Evolutionary conservation across 2,329 filamentous ascomycete species (phyloP).

Genomic region (Meredithiella fracta): DNA sequence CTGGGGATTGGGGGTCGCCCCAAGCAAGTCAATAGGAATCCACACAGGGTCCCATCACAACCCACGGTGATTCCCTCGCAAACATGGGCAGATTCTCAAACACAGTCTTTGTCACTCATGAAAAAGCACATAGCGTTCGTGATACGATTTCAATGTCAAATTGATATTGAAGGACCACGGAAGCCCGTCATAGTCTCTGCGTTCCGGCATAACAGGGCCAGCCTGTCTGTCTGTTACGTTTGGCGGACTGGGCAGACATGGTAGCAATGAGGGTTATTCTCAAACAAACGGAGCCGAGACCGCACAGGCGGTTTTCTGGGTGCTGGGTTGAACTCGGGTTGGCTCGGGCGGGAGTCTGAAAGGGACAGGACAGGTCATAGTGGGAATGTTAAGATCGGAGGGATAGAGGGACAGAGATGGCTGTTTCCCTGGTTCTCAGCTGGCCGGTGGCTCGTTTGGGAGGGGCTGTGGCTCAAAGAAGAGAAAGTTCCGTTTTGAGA

Average conservation of each 20-base stretch:
- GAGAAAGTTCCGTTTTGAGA: no score
- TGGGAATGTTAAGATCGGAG: no score
- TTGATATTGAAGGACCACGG: not conserved
- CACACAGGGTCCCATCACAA: not conserved
- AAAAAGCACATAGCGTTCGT: not conserved
- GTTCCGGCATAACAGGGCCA: not conserved
- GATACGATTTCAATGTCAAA: slow-evolving; percentile 4
- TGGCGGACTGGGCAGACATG: not conserved
- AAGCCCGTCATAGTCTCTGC: not conserved
- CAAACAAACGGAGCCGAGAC: not conserved
- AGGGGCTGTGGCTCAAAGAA: no score
- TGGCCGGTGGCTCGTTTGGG: no score
- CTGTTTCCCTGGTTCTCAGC: no score
- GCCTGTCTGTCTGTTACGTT: not conserved
- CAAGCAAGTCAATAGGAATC: not conserved
- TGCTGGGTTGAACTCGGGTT: not conserved
- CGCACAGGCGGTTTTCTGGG: not conserved
- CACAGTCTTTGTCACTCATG: not conserved
- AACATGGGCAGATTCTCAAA: no score
- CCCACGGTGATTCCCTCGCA: not conserved
- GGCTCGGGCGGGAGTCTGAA: no score
- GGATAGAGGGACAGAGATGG: no score
- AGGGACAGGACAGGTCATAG: no score
- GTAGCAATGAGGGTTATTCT: not conserved
- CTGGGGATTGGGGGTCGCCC: not conserved